These are phyloP conservation scores for Leishmania tropica DNA, from an alignment of 208 protist species.

Conservation along the genomic window DNA sequence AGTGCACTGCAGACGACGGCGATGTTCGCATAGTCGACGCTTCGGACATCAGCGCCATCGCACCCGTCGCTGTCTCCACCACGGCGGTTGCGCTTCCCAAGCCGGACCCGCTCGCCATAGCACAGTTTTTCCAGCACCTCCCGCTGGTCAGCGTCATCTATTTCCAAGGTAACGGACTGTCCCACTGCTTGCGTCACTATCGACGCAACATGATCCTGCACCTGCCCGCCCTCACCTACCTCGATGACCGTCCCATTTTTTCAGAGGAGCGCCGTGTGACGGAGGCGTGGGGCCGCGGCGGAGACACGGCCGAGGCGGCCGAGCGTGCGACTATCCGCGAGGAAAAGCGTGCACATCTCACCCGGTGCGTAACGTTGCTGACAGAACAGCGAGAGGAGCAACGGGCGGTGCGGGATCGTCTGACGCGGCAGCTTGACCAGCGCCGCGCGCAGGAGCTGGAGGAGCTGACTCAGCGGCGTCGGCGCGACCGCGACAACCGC, in stretches of 20 bases:
- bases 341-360: constrained; percentile 85
- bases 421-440: constrained; percentile 70
- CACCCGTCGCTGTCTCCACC: not conserved
- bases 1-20: constrained; percentile 16
- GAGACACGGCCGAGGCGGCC: constrained; percentile 62
- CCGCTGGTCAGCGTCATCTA: constrained; percentile 91
- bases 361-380: constrained; percentile 72
- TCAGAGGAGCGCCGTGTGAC: constrained; percentile 82
- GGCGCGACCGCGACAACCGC: constrained; percentile 37
- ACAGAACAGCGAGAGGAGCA: constrained; percentile 77
- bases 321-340: constrained; percentile 77
- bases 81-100: not conserved
- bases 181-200: constrained; percentile 76
- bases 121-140: constrained; percentile 78
- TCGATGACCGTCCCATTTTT: constrained; percentile 91
- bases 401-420: constrained; percentile 66
- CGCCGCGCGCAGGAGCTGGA: constrained; percentile 63
- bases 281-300: constrained; percentile 82
- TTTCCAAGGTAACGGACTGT: constrained; percentile 83
- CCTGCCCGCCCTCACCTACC: constrained; percentile 78
- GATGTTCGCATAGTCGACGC: constrained; percentile 46
- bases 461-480: constrained; percentile 45
- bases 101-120: constrained; percentile 43
- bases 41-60: not conserved
- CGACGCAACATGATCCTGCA: constrained; percentile 88